Base-by-base conservation (phyloP, 1,284 basidiomycete species). In the Termitomyces sp. region DNA sequence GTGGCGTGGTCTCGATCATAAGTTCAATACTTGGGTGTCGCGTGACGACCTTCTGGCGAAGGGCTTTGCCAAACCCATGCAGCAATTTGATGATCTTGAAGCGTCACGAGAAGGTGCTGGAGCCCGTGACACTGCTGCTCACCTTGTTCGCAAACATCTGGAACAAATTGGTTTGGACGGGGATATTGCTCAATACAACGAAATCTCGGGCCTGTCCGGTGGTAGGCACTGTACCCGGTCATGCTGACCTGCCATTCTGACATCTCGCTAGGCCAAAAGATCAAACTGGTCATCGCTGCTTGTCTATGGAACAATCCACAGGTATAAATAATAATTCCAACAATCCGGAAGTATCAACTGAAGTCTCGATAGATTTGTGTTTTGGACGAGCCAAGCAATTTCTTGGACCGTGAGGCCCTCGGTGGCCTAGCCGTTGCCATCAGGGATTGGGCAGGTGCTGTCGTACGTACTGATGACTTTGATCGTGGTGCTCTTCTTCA, bases 11-110 rank as follows among this genome's bases (percentile, higher is more conserved):
- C 71, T 94, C 53, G 90, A 93, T 68, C 96, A 98, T 77, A 86
- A 81, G 67, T 88, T 80, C 78, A 99, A 99, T 72, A 88, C 92
- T 3, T 97, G 94, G 94, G 80, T 99, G 48, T 81, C 92, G 11
- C 89, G 96, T 46, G 95, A 98, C 42, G 85, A 93, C 40, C 77
- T 99, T 37, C 69, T 97, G 37, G 79, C 82, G 60, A 93, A 95
- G 67, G 95, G 96, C 16, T 97, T 95, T 75, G 78, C 77, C 55
- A 99, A 98, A 74, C 70, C 97, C 42, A 82, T 98, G 7, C 90
- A 93, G 63, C 93, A 95, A 67, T 98, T 97, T 64, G 96, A 99
- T 69, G 97, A 99, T 72, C 83, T 97, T 28, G 96, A 98, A 71
- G 88, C 94, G 14, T 93, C 94, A 16, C 75, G 97, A 67, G 93